A percentile compares a stretch with the other conserved stretches of the same genome.
phyloP scores from a whole-genome alignment of 306 rosid species.

The Cucumis melo region DNA sequence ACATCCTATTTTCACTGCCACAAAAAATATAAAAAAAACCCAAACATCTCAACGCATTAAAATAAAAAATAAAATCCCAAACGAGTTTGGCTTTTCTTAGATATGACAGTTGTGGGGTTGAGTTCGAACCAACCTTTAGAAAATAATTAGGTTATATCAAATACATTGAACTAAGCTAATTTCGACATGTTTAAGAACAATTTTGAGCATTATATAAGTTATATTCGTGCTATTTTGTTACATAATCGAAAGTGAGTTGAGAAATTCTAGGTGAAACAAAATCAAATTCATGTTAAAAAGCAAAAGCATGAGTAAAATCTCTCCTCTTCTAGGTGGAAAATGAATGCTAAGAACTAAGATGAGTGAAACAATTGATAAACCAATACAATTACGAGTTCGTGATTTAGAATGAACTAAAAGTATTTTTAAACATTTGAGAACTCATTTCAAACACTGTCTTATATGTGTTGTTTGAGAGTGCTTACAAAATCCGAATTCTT shows the following conservation, averaged over 20 bases:
- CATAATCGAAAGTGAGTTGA: not conserved
- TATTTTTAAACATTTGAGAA: not conserved
- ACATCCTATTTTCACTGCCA: constrained; percentile 58
- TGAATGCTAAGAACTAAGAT: not conserved
- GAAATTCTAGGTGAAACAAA: not conserved
- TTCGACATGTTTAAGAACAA: too few relatives aligned
- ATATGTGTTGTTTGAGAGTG: not conserved
- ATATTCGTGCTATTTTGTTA: not conserved
- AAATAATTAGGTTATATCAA: too few relatives aligned
- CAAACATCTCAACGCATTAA: too few relatives aligned
- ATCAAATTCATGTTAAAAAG: not conserved
- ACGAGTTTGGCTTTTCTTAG: too few relatives aligned
- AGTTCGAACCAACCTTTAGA: too few relatives aligned
- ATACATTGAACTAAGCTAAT: too few relatives aligned
- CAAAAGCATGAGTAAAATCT: not conserved
- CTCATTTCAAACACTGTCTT: not conserved
- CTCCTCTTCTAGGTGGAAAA: not conserved
- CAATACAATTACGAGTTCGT: not conserved
- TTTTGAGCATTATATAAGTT: too few relatives aligned
- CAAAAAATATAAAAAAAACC: too few relatives aligned
- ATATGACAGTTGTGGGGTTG: too few relatives aligned
- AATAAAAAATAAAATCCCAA: too few relatives aligned
- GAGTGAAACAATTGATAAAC: not conserved
- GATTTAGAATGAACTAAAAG: too few relatives aligned
- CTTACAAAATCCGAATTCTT: constrained; percentile 81